Base-by-base conservation (phyloP, 2,329 filamentous ascomycete genomes). In the Hymenoscyphus albidus region DNA sequence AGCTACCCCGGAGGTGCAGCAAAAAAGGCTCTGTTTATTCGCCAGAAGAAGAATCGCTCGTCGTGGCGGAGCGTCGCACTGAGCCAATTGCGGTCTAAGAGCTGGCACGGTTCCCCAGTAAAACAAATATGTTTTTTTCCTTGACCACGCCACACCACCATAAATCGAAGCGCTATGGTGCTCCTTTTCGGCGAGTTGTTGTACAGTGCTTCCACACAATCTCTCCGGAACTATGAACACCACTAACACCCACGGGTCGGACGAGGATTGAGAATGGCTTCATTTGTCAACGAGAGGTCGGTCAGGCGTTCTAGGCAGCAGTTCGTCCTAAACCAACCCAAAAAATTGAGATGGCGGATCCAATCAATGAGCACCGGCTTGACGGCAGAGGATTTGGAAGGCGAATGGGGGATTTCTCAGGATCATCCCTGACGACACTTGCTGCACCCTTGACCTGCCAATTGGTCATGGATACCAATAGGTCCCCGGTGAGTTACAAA, bases 261-360 rank as follows among this genome's bases (percentile, higher is more conserved):
- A 57, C n/a, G 48, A 51, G 22, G 18, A 57, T 13, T 35, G 31
- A 38, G 55, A 32, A 57, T 38, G 55, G 14, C 54, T 32, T 57
- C 54, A 18, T 57, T 35, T 38, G 54, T 38, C 35, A 31, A 13
- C 14, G 13, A 38, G 27, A 6, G 27, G 31, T 35, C 31, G 55
- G 31, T 51, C 58, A 60, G 58, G 58, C 58, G 58, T 60, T 60
- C 39, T 60, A 60, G 58, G 58, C 58, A 60, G 42, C 58, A 60
- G 58, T 51, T 32, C 32, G 51, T 60, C n/a, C 40, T 18, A 60
- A 31, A 60, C n/a, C 55, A 35, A 35, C 3, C 35, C 9, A 7
- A 13, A 13, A 27, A 57, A 57, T 5, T 18, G 31, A 57, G 27
- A 13, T n/a, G 27, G 13, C 55, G n/a, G 22, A 12, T 18, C 22